Base-by-base conservation (phyloP, 345 rosid species). In the Gossypium stocksii region DNA sequence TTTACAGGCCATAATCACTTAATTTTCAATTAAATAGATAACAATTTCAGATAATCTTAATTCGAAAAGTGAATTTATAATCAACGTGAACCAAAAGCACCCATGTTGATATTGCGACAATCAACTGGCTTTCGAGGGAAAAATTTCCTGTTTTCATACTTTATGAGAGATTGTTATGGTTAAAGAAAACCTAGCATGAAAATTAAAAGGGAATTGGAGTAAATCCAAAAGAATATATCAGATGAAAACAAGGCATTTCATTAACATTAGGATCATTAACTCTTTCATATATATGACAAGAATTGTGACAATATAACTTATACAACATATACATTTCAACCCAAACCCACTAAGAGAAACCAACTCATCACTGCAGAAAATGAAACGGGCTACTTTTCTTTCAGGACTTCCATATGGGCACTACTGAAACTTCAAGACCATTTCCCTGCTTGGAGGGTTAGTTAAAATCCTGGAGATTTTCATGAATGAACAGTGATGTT, bases 401-500 rank as follows among this genome's bases (percentile, higher is more conserved):
- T 77, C 60, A 10, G 77, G 73, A 75, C 76, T 67, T 76, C 75
- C 70, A 71, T 58, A 72, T 65, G 48, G 77, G 77, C 25, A 70
- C 60, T 59, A 57, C 53, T 57, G 69, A 74, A 76, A 76, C 38
- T 66, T 76, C 61, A 22, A 80, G 78, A 74, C 54, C 52, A 58
- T 61, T 79, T 81, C 78, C 72, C 60, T 46, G 75, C 61, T 71
- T 20, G 20, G 29, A 46, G 61, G 58, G 84, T 82, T 76, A 61
- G 79, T 52, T 52, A 22, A 20, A 52, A 66, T 57, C 64, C 70
- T 68, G 63, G 64, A 75, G 68, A 75, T 74, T 73, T 75, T 86
- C 80, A 89, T 56, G 81, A 82, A 43, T 87, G 77, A 43, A 86
- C 85, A 12, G 76, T 45, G 17, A 86, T 78, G 71, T 83, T 78